A percentile compares a stretch with the other conserved stretches of the same genome.
Evolutionary conservation across 2,329 filamentous ascomycete genomes (phyloP).

Genomic region (Pyrenophora seminiperda): DNA sequence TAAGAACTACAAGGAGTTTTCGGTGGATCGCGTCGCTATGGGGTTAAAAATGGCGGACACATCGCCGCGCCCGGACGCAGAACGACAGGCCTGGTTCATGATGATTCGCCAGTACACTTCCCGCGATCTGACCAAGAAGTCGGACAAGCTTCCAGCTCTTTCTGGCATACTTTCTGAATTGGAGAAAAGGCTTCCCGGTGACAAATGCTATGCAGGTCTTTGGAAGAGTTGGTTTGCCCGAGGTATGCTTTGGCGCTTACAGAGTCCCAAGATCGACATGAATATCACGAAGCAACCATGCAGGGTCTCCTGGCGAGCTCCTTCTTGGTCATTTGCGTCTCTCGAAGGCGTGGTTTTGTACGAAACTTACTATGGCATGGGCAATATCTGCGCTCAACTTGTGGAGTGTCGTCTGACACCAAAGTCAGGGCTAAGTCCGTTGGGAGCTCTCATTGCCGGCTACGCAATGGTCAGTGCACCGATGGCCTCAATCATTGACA

Average conservation of each 20-base stretch:
- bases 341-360: slow-evolving; percentile 10
- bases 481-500: background rate
- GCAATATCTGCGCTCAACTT: background rate
- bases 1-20: background rate
- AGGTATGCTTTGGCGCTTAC: slow-evolving; percentile 13
- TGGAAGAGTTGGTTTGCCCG: slow-evolving; percentile 13
- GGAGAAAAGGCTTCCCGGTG: slow-evolving; percentile 7
- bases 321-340: slow-evolving; percentile 14
- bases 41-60: background rate
- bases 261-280: slow-evolving; percentile 1
- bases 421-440: slow-evolving; percentile 3
- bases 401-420: slow-evolving; percentile 3
- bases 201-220: slow-evolving; percentile 12
- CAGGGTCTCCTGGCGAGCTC: slow-evolving; percentile 4
- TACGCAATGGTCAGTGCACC: slow-evolving; percentile 8
- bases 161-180: slow-evolving; percentile 10
- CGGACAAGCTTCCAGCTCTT: slow-evolving; percentile 15
- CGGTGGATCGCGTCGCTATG: background rate
- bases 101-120: slow-evolving; percentile 14
- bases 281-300: slow-evolving; percentile 5
- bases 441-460: slow-evolving; percentile 11
- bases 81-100: slow-evolving; percentile 1
- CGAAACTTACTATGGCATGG: background rate
- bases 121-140: slow-evolving; percentile 10
- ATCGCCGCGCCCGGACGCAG: background rate